A percentile compares a stretch with the other conserved stretches of the same genome.
These are phyloP conservation scores for Aspergillus haitiensis DNA, from an alignment of 495 filamentous ascomycete genomes.

Conservation along the genomic window DNA sequence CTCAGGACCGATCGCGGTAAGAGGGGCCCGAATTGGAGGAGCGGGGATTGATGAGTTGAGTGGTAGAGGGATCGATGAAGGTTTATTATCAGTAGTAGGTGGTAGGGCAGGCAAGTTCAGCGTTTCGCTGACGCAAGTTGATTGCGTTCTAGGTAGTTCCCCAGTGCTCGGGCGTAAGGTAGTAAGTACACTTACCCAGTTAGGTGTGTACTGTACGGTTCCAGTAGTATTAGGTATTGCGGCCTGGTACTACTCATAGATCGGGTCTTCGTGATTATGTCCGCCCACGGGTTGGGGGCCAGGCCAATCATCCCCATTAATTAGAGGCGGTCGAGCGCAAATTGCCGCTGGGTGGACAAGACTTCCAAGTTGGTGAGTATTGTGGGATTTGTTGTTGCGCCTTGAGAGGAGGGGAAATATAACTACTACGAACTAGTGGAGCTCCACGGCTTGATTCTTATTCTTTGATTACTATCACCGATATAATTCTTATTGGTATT, in stretches of 20 bases:
- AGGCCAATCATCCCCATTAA: background rate
- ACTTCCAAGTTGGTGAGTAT: background rate
- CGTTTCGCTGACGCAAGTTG: background rate
- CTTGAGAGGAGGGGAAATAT: conserved; percentile 7
- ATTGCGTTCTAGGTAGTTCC: too few relatives aligned
- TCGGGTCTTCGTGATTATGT: too few relatives aligned
- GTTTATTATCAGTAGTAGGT: conserved; percentile 24
- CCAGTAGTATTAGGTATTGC: conserved; percentile 7
- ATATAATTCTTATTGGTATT: background rate
- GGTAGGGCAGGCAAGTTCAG: background rate
- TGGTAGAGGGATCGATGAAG: conserved; percentile 11
- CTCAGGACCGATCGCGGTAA: background rate
- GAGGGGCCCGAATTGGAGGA: conserved; percentile 13
- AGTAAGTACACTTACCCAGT: too few relatives aligned
- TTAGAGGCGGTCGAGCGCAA: conserved; percentile 1
- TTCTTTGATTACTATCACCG: background rate
- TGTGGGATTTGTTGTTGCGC: background rate
- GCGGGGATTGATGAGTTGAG: conserved; percentile 1
- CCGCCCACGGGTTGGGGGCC: too few relatives aligned
- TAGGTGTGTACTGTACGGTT: background rate
- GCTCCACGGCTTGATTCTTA: background rate
- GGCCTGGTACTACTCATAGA: conserved; percentile 4
- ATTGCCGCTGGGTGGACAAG: background rate
- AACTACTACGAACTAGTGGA: conserved; percentile 16
- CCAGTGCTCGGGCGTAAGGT: too few relatives aligned